These are phyloP conservation scores for Agaricus blazei DNA, from an alignment of 768 basidiomycete species.

Conservation along the genomic window DNA sequence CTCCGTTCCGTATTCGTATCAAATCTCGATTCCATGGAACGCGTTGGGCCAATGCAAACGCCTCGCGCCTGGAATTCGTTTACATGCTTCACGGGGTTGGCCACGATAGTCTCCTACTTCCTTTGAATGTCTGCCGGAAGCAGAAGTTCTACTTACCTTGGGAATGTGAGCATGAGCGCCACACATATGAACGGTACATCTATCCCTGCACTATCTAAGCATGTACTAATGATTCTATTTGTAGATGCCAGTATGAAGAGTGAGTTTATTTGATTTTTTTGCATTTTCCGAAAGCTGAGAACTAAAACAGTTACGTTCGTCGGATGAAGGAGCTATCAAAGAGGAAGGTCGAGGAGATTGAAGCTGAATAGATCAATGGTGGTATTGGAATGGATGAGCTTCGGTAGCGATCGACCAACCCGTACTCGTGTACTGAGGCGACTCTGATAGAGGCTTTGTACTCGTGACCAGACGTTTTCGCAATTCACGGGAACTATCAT, in stretches of 20 bases:
- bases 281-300: conserved; percentile 7
- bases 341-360: conserved; percentile 46
- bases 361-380: conserved; percentile 25
- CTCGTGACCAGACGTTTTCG: no score
- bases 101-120: conserved; percentile 68
- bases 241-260: conserved; percentile 94
- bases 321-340: conserved; percentile 83
- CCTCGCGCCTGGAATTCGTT: not conserved
- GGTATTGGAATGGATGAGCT: not conserved
- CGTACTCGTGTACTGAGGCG: no score
- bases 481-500: not conserved
- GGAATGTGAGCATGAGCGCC: conserved; percentile 89
- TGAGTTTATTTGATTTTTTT: conserved; percentile 35
- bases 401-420: not conserved
- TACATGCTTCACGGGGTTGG: not conserved
- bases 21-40: not conserved
- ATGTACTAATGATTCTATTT: not conserved
- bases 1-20: no score
- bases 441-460: no score
- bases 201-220: not conserved
- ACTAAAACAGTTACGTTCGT: conserved; percentile 62
- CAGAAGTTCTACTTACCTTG: conserved; percentile 79
- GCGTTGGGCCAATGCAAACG: not conserved
- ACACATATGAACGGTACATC: conserved; percentile 79
- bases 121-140: conserved; percentile 82